A percentile compares a stretch with the other conserved stretches of the same genome.
phyloP scores from a whole-genome alignment of 2,329 filamentous ascomycete genomes.

The Pseudocercospora fijiensis region DNA sequence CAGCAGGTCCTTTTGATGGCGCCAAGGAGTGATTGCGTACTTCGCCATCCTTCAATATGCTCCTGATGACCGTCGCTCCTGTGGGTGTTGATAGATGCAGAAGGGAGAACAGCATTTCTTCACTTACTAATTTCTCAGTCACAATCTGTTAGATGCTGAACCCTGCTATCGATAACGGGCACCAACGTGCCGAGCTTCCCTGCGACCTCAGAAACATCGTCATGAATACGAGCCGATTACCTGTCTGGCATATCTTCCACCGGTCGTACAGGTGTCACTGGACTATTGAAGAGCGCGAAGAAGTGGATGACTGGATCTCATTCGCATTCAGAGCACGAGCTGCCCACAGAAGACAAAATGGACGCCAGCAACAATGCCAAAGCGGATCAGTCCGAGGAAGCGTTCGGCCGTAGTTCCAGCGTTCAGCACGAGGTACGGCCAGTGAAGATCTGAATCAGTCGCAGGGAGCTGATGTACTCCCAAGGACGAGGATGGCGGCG shows the following conservation, averaged over 20 bases:
- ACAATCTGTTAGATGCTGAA: background rate
- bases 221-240: slow-evolving; percentile 9
- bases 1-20: slow-evolving; percentile 64
- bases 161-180: slow-evolving; percentile 10
- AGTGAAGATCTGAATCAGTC: background rate
- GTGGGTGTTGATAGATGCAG: background rate
- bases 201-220: slow-evolving; percentile 5
- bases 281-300: slow-evolving; percentile 14
- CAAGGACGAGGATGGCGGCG: slow-evolving; percentile 16
- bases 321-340: background rate
- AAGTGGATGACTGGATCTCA: slow-evolving; percentile 13
- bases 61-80: background rate
- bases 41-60: slow-evolving; percentile 56
- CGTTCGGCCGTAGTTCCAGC: slow-evolving; percentile 6
- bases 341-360: slow-evolving; percentile 11
- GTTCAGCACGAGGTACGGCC: slow-evolving; percentile 16
- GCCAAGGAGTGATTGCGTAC: slow-evolving; percentile 74
- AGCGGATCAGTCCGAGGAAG: slow-evolving; percentile 10
- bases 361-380: background rate
- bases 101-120: background rate
- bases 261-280: slow-evolving; percentile 5
- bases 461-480: slow-evolving; percentile 13
- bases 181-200: background rate
- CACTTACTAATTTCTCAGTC: slow-evolving; percentile 5
- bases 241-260: background rate